A percentile compares a stretch with the other conserved stretches of the same genome.
Evolutionary conservation across 176 grass and related monocot genomes (phyloP).

Genomic region (Raddia guianensis): DNA sequence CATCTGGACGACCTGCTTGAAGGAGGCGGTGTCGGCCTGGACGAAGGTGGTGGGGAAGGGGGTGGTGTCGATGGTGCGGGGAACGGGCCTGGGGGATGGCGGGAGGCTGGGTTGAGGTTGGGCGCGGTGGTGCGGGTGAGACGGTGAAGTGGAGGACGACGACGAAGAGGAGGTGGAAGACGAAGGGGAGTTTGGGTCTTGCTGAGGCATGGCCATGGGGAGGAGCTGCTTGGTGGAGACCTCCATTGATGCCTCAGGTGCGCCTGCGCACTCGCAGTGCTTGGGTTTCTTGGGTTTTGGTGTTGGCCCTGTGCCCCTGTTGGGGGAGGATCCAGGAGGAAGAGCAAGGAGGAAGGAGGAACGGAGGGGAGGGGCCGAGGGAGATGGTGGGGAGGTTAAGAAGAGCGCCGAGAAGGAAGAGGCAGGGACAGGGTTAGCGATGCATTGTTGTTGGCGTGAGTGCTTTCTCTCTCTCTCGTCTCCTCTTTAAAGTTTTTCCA

Average conservation of each 20-base stretch:
- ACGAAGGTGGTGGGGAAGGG: constrained; percentile 97
- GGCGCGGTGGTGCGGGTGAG: constrained; percentile 28
- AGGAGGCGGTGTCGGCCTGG: constrained; percentile 85
- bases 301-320: neutral
- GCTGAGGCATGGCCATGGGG: constrained; percentile 45
- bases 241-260: constrained; percentile 34
- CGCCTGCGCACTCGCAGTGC: neutral
- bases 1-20: constrained; percentile 99
- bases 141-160: constrained; percentile 38
- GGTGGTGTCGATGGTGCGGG: constrained; percentile 80
- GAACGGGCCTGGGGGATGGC: constrained; percentile 47
- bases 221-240: constrained; percentile 45
- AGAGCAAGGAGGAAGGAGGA: constrained; percentile 26
- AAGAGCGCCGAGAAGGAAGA: neutral
- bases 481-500: neutral
- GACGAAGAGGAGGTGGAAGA: constrained; percentile 34
- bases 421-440: constrained; percentile 7
- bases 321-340: constrained; percentile 6
- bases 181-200: constrained; percentile 44
- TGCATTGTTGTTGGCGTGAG: constrained; percentile 49
- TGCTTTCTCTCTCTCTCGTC: constrained; percentile 16
- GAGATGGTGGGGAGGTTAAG: constrained; percentile 48
- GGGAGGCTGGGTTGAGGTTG: constrained; percentile 35
- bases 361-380: constrained; percentile 20
- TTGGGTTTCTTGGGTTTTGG: constrained; percentile 38